Conservation (phyloP, 2,329 filamentous ascomycete species). For the Plenodomus lindquistii region DNA sequence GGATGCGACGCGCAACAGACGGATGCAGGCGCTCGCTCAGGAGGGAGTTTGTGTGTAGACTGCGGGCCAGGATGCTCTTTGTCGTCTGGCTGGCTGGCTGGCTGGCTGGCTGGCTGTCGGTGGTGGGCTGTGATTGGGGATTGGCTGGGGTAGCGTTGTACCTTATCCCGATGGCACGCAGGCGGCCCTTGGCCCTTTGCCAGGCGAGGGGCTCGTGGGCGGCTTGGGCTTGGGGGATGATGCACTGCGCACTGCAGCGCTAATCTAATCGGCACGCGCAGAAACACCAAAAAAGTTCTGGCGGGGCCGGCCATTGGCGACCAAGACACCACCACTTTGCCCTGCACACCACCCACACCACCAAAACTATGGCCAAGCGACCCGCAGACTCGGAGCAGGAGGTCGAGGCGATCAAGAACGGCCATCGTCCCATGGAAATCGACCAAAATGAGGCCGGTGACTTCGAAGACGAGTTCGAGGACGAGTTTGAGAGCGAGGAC, state of each 20-base stretch:
- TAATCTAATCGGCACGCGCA: neutral
- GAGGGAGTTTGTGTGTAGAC: conserved; percentile 4
- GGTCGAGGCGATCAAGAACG: conserved; percentile 61
- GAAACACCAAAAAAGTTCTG: conserved; percentile 21
- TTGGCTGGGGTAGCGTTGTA: neutral
- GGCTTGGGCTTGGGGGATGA: no score
- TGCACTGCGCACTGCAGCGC: no score
- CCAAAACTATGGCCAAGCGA: conserved; percentile 61
- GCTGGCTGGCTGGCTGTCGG: conserved; percentile 2
- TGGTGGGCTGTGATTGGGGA: conserved; percentile 5
- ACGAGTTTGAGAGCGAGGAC: conserved; percentile 88
- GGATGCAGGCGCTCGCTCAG: conserved; percentile 4
- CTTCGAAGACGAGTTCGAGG: conserved; percentile 94
- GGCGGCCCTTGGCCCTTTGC: neutral
- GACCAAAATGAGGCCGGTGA: conserved; percentile 61
- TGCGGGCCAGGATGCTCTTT: neutral
- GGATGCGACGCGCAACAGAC: neutral
- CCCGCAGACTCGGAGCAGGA: conserved; percentile 57
- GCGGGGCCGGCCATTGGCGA: conserved; percentile 1
- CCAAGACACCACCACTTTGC: neutral
- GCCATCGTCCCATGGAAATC: conserved; percentile 60
- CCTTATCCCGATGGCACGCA: neutral
- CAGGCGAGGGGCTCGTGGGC: neutral
- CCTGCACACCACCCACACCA: neutral
- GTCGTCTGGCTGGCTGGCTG: neutral